A percentile compares a stretch with the other conserved stretches of the same genome.
Conservation (phyloP, 2,329 filamentous ascomycete species). For the Fusarium sp. region DNA sequence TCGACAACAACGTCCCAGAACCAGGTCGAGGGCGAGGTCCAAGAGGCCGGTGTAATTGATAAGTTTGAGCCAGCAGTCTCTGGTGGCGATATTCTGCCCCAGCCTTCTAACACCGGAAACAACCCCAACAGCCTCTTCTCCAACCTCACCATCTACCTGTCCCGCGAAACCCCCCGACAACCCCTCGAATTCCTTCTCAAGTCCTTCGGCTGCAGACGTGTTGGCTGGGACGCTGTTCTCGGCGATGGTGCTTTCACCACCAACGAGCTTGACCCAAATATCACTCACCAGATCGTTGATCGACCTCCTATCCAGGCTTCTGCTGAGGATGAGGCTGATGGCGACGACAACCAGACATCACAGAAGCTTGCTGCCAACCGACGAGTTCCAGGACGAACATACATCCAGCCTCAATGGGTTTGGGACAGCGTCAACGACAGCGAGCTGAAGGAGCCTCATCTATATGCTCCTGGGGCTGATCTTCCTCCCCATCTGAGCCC, state of each 20-base stretch:
- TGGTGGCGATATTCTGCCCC: constrained; percentile 85
- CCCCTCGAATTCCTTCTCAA: constrained; percentile 93
- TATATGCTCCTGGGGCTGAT: constrained; percentile 89
- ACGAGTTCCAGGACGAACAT: constrained; percentile 89
- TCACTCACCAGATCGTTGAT: constrained; percentile 97
- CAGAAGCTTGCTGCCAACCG: constrained; percentile 70
- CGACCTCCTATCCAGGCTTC: constrained; percentile 77
- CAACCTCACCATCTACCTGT: constrained; percentile 90
- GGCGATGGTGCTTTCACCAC: constrained; percentile 94
- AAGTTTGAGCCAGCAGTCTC: constrained; percentile 88
- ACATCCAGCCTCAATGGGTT: constrained; percentile 97
- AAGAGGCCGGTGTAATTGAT: constrained; percentile 76
- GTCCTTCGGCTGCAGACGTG: constrained; percentile 93
- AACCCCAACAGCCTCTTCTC: constrained; percentile 83
- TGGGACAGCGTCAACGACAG: constrained; percentile 97
- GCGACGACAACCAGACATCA: constrained; percentile 70
- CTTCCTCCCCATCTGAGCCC: constrained; percentile 95
- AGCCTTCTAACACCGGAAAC: constrained; percentile 74
- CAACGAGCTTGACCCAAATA: constrained; percentile 85
- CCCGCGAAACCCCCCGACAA: constrained; percentile 90
- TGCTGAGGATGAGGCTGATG: constrained; percentile 58
- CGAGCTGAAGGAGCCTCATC: constrained; percentile 84
- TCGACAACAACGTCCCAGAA: constrained; percentile 52
- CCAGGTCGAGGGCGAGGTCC: constrained; percentile 58
- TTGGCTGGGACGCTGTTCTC: constrained; percentile 92